These are phyloP conservation scores for Cryphonectria radicalis DNA, from an alignment of 2,329 filamentous ascomycete species.

Conservation along the genomic window DNA sequence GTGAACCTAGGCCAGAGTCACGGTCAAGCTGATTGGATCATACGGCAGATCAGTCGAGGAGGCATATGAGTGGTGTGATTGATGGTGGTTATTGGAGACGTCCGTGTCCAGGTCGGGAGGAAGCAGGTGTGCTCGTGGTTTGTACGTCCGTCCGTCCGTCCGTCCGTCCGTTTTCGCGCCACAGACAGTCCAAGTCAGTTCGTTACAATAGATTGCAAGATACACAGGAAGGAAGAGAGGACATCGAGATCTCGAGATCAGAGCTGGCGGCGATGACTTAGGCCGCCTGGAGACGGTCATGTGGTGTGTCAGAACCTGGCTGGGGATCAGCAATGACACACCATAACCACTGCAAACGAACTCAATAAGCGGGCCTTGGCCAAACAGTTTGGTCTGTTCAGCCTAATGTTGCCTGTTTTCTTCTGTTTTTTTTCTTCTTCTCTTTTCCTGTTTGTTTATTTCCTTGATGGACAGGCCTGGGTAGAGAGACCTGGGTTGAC, in stretches of 20 bases:
- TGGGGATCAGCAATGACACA: conserved; percentile 27
- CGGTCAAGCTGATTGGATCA: not conserved
- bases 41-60: conserved; percentile 14
- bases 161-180: not conserved
- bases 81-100: not conserved
- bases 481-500: not conserved
- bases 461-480: not conserved
- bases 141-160: no score
- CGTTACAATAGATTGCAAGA: no score
- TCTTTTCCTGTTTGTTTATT: not conserved
- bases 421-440: not conserved
- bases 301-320: conserved; percentile 9
- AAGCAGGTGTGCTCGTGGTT: conserved; percentile 4
- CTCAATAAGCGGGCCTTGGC: not conserved
- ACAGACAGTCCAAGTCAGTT: not conserved
- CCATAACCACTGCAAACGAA: not conserved
- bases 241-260: conserved; percentile 21
- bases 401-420: not conserved
- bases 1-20: not conserved
- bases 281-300: conserved; percentile 20
- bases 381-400: not conserved
- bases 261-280: not conserved
- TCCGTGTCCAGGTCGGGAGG: not conserved
- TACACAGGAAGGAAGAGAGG: not conserved
- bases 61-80: conserved; percentile 21